Evolutionary conservation across 441 rosid species (phyloP), one percentile per base, ranked within the genome.

Genomic region (Brassica hybrid): DNA sequence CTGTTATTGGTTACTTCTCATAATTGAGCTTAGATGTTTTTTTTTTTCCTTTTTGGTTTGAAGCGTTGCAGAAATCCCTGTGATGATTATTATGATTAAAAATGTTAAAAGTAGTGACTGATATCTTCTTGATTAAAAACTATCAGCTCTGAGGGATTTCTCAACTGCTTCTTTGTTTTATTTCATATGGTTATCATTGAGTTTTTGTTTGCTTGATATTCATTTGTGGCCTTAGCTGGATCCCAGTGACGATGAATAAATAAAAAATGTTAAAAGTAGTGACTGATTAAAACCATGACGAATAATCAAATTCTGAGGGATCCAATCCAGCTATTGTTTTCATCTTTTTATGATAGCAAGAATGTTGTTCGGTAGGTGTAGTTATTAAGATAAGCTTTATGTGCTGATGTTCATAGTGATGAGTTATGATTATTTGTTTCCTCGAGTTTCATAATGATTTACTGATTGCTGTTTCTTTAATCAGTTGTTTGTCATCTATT

Each of bases 81-180:
- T 72, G 81, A 78, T 78, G 73, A 78, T 32, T 77, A 32, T 57
- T 45, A 21, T 9, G 25, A 70, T 36, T 11, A 72, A 65, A 74
- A 77, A 77, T 76, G 79, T 76, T 69, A 69, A 76, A 76, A 76
- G 79, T 76, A 76, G 79, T 76, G 79, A 48, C 79, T 76, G 79
- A 76, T 56, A 8, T 75, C 50, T 57, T 75, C 13, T 61, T 76
- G 79, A 76, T 1, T 63, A 67, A 7, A 34, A 34, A 34, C 38
- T 21, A 75, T 1, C 63, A 48, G 64, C 4, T 69, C 79, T 69
- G 74, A 76, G 79, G 79, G 79, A 50, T 62, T 76, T 76, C 61
- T 0, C 1, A 34, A 2, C 21, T 76, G 2, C 23, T 23, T 68
- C 18, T 11, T 7, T 23, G 60, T 52, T 27, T 14, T 56, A 6